phyloP scores from a whole-genome alignment of 306 rosid genomes.

The Erythrophleum fordii region DNA sequence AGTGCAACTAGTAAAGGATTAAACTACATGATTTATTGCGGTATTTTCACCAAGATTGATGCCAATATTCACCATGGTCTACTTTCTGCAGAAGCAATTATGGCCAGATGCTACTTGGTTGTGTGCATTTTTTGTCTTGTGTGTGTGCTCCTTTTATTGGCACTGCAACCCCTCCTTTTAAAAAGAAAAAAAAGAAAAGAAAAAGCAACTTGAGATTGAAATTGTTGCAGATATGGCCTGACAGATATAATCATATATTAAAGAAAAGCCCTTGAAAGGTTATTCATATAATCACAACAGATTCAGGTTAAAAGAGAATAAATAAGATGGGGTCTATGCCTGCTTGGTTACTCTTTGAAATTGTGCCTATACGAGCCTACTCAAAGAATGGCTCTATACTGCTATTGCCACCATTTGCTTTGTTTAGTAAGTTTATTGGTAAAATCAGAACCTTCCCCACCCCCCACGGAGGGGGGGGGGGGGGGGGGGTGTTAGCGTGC shows the following conservation, averaged over 20 bases:
- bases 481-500: background rate
- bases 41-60: background rate
- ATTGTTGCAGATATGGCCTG: conserved; percentile 3
- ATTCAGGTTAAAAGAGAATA: background rate
- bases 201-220: background rate
- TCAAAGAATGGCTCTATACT: background rate
- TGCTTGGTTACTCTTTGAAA: background rate
- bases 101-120: conserved; percentile 4
- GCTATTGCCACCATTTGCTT: background rate
- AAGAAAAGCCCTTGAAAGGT: background rate
- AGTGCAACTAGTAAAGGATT: conserved; percentile 20
- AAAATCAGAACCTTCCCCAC: background rate
- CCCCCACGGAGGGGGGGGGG: too few species aligned
- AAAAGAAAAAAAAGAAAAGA: background rate
- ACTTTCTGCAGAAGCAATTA: background rate
- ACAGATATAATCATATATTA: background rate
- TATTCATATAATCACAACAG: background rate
- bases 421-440: background rate
- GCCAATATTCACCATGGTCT: background rate
- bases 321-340: background rate
- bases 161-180: background rate
- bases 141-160: background rate
- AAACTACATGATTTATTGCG: conserved; percentile 23
- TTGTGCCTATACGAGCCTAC: background rate
- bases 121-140: background rate